phyloP scores from a whole-genome alignment of 73 alveolate species.

The Tetrahymena malaccensis region DNA sequence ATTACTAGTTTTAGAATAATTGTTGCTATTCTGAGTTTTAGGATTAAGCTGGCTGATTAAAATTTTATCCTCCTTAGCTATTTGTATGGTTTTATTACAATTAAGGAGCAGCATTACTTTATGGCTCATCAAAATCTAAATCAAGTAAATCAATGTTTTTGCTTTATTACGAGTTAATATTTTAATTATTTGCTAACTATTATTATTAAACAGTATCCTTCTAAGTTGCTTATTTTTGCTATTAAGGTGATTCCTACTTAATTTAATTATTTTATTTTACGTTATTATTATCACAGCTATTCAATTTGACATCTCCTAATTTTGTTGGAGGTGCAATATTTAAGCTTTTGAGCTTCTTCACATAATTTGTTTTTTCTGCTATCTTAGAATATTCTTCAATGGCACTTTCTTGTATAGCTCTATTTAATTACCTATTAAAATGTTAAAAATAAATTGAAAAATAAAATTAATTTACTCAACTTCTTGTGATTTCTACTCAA shows the following conservation, averaged over 20 bases:
- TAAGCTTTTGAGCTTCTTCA: background rate
- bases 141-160: background rate
- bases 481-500: background rate
- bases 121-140: background rate
- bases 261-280: background rate
- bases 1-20: background rate
- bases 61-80: background rate
- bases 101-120: background rate
- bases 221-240: background rate
- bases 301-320: background rate
- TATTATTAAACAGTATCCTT: background rate
- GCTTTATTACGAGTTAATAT: background rate
- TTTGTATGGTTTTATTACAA: background rate
- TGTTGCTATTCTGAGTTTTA: background rate
- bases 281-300: background rate
- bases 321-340: background rate
- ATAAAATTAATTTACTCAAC: background rate
- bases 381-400: background rate
- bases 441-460: background rate
- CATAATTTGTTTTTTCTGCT: background rate
- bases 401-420: background rate
- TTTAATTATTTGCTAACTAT: background rate
- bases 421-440: background rate
- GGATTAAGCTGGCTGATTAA: background rate
- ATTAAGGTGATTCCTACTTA: background rate